A percentile compares a stretch with the other conserved stretches of the same genome.
Conservation (phyloP, 2,329 filamentous ascomycete species). For the Scopulariopsis brevicaulis region DNA sequence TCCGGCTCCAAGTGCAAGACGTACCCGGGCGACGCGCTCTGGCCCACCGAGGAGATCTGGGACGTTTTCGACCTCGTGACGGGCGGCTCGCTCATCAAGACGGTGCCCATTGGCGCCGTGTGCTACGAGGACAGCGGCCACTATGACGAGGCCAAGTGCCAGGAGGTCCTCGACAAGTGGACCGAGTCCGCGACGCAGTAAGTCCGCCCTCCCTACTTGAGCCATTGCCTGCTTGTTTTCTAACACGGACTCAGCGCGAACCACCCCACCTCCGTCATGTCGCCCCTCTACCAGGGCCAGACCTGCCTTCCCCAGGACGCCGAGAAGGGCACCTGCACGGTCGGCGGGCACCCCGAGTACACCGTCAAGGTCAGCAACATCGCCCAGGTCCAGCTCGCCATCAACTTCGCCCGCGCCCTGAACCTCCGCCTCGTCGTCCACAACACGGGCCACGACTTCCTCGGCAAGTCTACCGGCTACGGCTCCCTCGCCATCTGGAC, state of each 20-base stretch:
- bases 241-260: conserved; percentile 5
- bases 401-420: conserved; percentile 24
- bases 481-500: conserved; percentile 26
- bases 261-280: conserved; percentile 21
- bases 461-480: conserved; percentile 22
- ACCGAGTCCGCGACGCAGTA: conserved; percentile 2
- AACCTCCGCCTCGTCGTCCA: conserved; percentile 23
- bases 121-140: conserved; percentile 32
- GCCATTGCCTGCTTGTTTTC: conserved; percentile 4
- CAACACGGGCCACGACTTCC: conserved; percentile 20
- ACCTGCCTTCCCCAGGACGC: conserved; percentile 11
- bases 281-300: conserved; percentile 8
- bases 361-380: conserved; percentile 19
- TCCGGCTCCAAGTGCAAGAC: conserved; percentile 21
- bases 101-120: conserved; percentile 36
- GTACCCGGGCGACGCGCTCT: conserved; percentile 38
- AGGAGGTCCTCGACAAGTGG: conserved; percentile 12
- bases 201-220: background rate
- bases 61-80: conserved; percentile 36
- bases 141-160: conserved; percentile 18
- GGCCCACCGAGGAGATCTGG: conserved; percentile 38
- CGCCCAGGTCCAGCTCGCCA: conserved; percentile 17
- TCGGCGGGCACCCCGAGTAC: conserved; percentile 31
- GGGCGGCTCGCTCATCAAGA: conserved; percentile 37
- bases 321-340: conserved; percentile 22